phyloP scores from a whole-genome alignment of 108 stramenopile genomes.

The Aurantiochytrium sp. region DNA sequence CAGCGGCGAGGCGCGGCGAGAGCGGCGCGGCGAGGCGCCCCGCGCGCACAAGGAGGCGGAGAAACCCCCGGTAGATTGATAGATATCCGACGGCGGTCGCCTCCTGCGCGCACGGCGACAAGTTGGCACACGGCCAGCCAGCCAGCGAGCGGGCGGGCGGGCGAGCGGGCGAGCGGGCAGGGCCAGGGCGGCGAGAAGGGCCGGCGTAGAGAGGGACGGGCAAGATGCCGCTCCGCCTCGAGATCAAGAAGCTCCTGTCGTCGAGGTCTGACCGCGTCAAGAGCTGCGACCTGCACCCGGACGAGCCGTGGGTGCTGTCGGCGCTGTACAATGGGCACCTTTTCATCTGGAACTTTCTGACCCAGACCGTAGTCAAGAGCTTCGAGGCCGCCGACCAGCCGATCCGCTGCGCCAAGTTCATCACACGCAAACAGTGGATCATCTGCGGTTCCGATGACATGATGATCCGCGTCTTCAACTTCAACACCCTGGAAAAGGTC shows the following conservation, averaged over 20 bases:
- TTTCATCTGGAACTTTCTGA: constrained; percentile 92
- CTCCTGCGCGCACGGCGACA: too few relatives aligned
- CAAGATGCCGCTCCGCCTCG: constrained; percentile 17
- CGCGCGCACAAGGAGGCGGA: too few relatives aligned
- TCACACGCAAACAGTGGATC: constrained; percentile 93
- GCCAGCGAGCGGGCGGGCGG: too few relatives aligned
- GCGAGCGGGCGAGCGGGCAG: background rate
- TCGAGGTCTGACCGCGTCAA: constrained; percentile 89
- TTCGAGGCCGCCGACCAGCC: constrained; percentile 89
- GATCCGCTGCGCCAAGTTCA: constrained; percentile 91
- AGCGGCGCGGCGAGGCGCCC: too few relatives aligned
- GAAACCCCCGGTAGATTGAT: too few relatives aligned
- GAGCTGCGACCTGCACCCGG: constrained; percentile 89
- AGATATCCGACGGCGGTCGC: too few relatives aligned
- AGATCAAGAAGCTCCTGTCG: constrained; percentile 21
- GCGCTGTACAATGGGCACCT: constrained; percentile 95
- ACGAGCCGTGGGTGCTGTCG: constrained; percentile 91
- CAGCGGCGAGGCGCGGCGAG: too few relatives aligned
- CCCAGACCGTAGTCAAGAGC: constrained; percentile 60
- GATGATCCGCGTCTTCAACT: constrained; percentile 78
- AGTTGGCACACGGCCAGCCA: too few relatives aligned
- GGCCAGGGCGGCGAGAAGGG: background rate
- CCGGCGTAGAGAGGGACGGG: background rate
- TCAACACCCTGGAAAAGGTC: constrained; percentile 98
- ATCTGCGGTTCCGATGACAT: constrained; percentile 75